phyloP scores from a whole-genome alignment of 1,139 yeast species.

The Zygoascus hellenicus region DNA sequence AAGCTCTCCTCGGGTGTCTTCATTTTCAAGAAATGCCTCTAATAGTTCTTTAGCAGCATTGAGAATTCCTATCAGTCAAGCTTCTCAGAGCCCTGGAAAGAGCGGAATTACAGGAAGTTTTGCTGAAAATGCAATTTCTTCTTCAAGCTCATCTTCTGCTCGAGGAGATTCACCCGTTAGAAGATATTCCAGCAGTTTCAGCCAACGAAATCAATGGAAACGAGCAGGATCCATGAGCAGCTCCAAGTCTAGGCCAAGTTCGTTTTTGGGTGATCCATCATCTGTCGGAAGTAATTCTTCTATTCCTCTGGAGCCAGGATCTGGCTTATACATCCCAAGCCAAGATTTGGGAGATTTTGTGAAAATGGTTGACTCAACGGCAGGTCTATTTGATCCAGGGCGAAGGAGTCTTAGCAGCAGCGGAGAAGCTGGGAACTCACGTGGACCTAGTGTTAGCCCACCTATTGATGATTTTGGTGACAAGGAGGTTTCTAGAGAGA shows the following conservation, averaged over 20 bases:
- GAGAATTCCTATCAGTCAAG: constrained; percentile 25
- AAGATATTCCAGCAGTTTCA: constrained; percentile 31
- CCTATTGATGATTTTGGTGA: not conserved
- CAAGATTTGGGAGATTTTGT: constrained; percentile 81
- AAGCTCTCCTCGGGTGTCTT: constrained; percentile 22
- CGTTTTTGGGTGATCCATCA: constrained; percentile 23
- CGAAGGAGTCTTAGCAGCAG: constrained; percentile 7
- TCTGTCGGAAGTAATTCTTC: constrained; percentile 24
- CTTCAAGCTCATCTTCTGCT: constrained; percentile 22
- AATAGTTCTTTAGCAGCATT: constrained; percentile 31
- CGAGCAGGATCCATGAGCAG: constrained; percentile 24
- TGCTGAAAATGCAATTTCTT: constrained; percentile 20
- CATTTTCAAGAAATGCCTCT: constrained; percentile 26
- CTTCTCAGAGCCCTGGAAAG: constrained; percentile 1
- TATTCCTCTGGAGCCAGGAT: constrained; percentile 31
- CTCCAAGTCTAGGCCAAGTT: constrained; percentile 20
- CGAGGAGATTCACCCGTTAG: constrained; percentile 20
- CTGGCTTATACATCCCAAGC: constrained; percentile 39
- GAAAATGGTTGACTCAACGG: constrained; percentile 60
- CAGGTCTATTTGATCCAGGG: constrained; percentile 10
- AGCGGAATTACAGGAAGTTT: not conserved
- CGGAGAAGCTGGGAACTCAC: constrained; percentile 4
- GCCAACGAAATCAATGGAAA: constrained; percentile 26
- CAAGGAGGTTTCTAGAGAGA: not conserved
- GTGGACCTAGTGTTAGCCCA: not conserved